phyloP scores from a whole-genome alignment of 2,329 filamentous ascomycete genomes.

The Rasamsonia emersonii region DNA sequence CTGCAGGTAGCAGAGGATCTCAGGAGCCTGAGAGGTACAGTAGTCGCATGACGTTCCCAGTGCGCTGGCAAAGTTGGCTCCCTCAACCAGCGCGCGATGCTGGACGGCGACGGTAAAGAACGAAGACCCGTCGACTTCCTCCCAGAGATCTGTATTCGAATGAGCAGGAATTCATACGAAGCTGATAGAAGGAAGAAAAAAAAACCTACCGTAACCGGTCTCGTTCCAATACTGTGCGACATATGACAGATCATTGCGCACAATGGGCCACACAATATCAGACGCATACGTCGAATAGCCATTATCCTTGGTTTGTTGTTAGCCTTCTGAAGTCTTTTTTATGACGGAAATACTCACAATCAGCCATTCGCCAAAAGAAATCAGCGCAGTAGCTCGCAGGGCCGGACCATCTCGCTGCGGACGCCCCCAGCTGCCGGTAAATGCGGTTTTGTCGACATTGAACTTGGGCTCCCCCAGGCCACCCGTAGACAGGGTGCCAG shows the following conservation, averaged over 20 bases:
- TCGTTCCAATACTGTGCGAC: slow-evolving; percentile 62
- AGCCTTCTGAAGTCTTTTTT: too few species aligned
- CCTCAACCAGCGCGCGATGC: slow-evolving; percentile 53
- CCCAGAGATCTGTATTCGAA: slow-evolving; percentile 63
- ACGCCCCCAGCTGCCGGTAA: slow-evolving; percentile 61
- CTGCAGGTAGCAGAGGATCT: slow-evolving; percentile 65
- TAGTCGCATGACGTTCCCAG: slow-evolving; percentile 54
- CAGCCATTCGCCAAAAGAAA: slow-evolving; percentile 53
- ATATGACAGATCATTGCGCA: slow-evolving; percentile 66
- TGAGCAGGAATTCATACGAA: too few species aligned
- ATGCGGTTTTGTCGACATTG: slow-evolving; percentile 52
- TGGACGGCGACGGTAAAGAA: slow-evolving; percentile 68
- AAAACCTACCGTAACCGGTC: slow-evolving; percentile 43
- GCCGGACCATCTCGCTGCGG: slow-evolving; percentile 51
- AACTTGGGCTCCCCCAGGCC: slow-evolving; percentile 66
- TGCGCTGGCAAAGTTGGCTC: slow-evolving; percentile 52
- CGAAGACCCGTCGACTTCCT: slow-evolving; percentile 65
- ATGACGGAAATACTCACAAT: slow-evolving; percentile 31
- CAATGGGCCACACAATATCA: slow-evolving; percentile 59
- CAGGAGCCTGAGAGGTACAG: slow-evolving; percentile 57
- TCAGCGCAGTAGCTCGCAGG: slow-evolving; percentile 23
- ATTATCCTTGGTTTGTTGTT: slow-evolving; percentile 42
- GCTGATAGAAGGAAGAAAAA: too few species aligned
- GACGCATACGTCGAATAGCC: slow-evolving; percentile 44
- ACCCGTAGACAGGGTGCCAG: slow-evolving; percentile 44